Evolutionary conservation across 2,329 filamentous ascomycete species (phyloP).

Genomic region (Xylaria sp.): DNA sequence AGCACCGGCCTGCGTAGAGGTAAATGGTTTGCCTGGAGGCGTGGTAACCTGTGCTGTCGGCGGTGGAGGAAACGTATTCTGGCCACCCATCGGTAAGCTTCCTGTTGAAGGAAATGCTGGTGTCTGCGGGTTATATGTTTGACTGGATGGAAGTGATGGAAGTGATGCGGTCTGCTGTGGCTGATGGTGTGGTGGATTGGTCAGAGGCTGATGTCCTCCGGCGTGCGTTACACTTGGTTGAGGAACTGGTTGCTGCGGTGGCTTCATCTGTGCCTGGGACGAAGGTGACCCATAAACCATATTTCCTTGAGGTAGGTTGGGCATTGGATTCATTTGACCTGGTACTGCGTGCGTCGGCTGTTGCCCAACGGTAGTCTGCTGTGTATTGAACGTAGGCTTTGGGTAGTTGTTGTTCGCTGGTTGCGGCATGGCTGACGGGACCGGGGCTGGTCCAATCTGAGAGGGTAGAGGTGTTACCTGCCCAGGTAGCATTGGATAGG

Average conservation of each 20-base stretch:
- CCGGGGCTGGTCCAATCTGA: slow-evolving; percentile 43
- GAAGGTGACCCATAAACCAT: slow-evolving; percentile 19
- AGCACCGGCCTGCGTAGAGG: slow-evolving; percentile 40
- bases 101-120: slow-evolving; percentile 4
- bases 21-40: slow-evolving; percentile 39
- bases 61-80: slow-evolving; percentile 27
- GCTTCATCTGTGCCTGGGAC: slow-evolving; percentile 32
- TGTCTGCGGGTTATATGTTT: slow-evolving; percentile 26
- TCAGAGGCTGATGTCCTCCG: slow-evolving; percentile 15
- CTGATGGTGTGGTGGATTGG: slow-evolving; percentile 13
- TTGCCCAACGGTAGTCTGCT: slow-evolving; percentile 33
- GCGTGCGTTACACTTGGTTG: slow-evolving; percentile 9
- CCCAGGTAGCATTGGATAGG: slow-evolving; percentile 49
- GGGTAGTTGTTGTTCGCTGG: slow-evolving; percentile 12
- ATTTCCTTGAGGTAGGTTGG: slow-evolving; percentile 27
- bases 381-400: slow-evolving; percentile 32
- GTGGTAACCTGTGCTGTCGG: slow-evolving; percentile 3
- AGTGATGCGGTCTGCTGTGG: slow-evolving; percentile 10
- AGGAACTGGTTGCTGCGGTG: slow-evolving; percentile 38
- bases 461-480: slow-evolving; percentile 48
- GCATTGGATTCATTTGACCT: slow-evolving; percentile 26
- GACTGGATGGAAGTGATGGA: slow-evolving; percentile 8
- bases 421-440: slow-evolving; percentile 26
- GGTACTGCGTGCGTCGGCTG: slow-evolving; percentile 32
- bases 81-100: slow-evolving; percentile 4